Percentiles rank a stretch among this genome's conserved stretches.
phyloP scores from a whole-genome alignment of 495 filamentous ascomycete genomes.

The Glutinoglossum americanum region DNA sequence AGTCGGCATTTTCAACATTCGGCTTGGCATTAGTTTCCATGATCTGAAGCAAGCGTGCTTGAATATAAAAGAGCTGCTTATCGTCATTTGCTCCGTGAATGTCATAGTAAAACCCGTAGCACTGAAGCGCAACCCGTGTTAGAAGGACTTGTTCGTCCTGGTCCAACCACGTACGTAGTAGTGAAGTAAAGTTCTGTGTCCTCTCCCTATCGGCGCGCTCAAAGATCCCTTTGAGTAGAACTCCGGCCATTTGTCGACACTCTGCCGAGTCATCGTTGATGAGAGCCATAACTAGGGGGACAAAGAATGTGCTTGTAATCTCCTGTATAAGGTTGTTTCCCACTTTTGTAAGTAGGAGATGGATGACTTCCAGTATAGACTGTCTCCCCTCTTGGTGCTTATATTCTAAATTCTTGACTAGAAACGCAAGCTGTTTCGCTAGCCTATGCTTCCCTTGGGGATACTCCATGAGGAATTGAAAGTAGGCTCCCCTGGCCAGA shows the following conservation, averaged over 20 bases:
- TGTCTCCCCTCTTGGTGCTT: slow-evolving; percentile 68
- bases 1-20: slow-evolving; percentile 29
- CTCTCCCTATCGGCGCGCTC: slow-evolving; percentile 55
- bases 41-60: slow-evolving; percentile 22
- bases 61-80: slow-evolving; percentile 27
- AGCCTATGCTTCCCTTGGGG: slow-evolving; percentile 75
- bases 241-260: slow-evolving; percentile 66
- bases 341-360: slow-evolving; percentile 64
- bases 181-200: slow-evolving; percentile 38
- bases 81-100: slow-evolving; percentile 35
- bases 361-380: slow-evolving; percentile 75
- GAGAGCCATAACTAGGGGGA: slow-evolving; percentile 65
- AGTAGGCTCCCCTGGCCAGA: slow-evolving; percentile 67
- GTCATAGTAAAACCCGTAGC: slow-evolving; percentile 68
- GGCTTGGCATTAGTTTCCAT: slow-evolving; percentile 25
- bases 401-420: slow-evolving; percentile 80
- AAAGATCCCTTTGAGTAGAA: slow-evolving; percentile 59
- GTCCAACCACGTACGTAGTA: slow-evolving; percentile 56
- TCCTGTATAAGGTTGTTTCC: slow-evolving; percentile 63
- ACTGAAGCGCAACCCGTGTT: slow-evolving; percentile 49
- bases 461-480: slow-evolving; percentile 87
- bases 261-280: slow-evolving; percentile 72
- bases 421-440: slow-evolving; percentile 70
- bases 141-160: slow-evolving; percentile 48
- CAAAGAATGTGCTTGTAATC: slow-evolving; percentile 58